Conservation (phyloP, 129 eudicot genomes). For the Artemisia tridentata region DNA sequence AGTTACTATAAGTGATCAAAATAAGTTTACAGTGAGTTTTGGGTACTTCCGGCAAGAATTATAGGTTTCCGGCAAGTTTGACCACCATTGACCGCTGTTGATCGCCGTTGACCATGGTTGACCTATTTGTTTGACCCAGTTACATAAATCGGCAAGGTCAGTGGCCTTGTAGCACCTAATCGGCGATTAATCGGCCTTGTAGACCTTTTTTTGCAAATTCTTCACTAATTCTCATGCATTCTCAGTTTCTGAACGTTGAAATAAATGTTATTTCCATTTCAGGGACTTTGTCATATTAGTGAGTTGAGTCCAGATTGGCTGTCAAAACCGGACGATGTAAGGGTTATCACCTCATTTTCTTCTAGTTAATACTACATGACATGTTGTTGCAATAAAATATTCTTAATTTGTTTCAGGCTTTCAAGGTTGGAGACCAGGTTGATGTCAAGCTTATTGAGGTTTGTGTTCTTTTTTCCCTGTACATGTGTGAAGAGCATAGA, state of each 20-base stretch:
- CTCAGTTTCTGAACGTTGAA: background rate
- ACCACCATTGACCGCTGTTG: too few species aligned
- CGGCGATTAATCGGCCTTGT: too few species aligned
- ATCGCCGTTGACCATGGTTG: too few species aligned
- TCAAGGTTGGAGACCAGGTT: slow-evolving; percentile 85
- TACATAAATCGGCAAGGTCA: too few species aligned
- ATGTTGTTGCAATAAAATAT: slow-evolving; percentile 12
- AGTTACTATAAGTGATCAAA: too few species aligned
- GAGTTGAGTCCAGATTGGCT: slow-evolving; percentile 86
- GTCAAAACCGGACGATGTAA: slow-evolving; percentile 92
- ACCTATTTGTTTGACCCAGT: too few species aligned
- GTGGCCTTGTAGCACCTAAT: too few species aligned
- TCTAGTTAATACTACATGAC: slow-evolving; percentile 6
- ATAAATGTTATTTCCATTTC: slow-evolving; percentile 14
- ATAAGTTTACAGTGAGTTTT: too few species aligned
- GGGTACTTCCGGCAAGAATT: too few species aligned
- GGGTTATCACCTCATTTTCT: slow-evolving; percentile 19
- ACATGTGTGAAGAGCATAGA: background rate
- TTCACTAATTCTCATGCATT: background rate
- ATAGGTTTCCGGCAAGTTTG: too few species aligned
- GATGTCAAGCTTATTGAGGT: slow-evolving; percentile 99
- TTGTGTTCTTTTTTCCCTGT: slow-evolving; percentile 16
- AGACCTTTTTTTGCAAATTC: too few species aligned
- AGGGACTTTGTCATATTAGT: slow-evolving; percentile 99
- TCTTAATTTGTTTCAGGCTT: slow-evolving; percentile 47